Evolutionary conservation across 345 rosid genomes (phyloP), one percentile per base, ranked within the genome.

Genomic region (Arabis hirsuta): DNA sequence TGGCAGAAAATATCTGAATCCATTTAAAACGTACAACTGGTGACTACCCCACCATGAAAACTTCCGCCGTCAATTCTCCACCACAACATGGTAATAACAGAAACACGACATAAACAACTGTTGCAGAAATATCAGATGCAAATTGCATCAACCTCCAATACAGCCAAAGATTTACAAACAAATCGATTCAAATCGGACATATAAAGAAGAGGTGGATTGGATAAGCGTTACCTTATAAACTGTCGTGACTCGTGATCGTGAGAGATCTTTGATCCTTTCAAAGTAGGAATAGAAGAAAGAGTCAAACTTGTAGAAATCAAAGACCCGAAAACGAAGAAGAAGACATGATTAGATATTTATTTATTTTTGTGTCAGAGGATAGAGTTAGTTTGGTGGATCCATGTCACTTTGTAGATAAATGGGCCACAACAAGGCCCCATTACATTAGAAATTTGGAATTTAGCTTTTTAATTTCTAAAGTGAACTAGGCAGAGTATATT

Each of bases 41-140:
- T 44, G 29, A 24, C 5, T 24, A 69, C 78, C 76, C 77, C 67
- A 79, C 73, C 76, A 71, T 54, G 64, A 79, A 36, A 36, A 26
- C 76, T 44, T 63, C 80, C 79, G 68, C 65, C 67, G 67, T 85
- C 90, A 76, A 84, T 72, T 80, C 85, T 74, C 77, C 84, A 67
- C 87, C 88, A 81, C 86, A 82, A 51, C 67, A 80, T 76, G 14
- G 65, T 74, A 65, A 32, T 73, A 73, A 38, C 9, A 22, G 24
- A 22, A 47, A 77, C 78, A 65, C 42, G 13, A 67, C 55, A 61
- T 65, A 70, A 5, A 51, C 16, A 47, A 45, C n/a, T 20, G 34
- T 46, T 47, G 26, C 2, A 46, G 12, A 55, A 14, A 4, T 48
- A 63, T 73, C 58, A 44, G 45, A 62, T 14, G 24, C 41, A 72